phyloP scores from a whole-genome alignment of 495 filamentous ascomycete genomes.

The Podospora didyma region DNA sequence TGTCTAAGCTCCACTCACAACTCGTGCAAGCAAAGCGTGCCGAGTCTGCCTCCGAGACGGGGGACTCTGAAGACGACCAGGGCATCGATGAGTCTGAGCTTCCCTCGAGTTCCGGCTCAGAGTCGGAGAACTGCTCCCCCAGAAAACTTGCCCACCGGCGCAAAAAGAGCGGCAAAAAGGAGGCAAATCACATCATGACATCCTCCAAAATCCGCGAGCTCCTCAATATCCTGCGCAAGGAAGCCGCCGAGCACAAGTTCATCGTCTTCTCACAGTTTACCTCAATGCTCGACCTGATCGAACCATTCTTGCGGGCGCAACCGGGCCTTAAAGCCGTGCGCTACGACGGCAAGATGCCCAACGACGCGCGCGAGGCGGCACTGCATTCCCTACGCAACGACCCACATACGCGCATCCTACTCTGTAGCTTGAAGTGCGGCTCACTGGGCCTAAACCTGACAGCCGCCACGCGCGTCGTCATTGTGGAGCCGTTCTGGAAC shows the following conservation, averaged over 20 bases:
- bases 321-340: slow-evolving; percentile 68
- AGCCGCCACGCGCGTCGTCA: slow-evolving; percentile 87
- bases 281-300: slow-evolving; percentile 91
- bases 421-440: slow-evolving; percentile 91
- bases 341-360: slow-evolving; percentile 94
- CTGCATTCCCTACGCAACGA: slow-evolving; percentile 67
- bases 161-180: slow-evolving; percentile 21
- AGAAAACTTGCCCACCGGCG: background rate
- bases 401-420: slow-evolving; percentile 66
- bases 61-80: slow-evolving; percentile 18
- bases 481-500: slow-evolving; percentile 98
- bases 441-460: slow-evolving; percentile 91
- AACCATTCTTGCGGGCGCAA: slow-evolving; percentile 76
- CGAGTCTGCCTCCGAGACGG: slow-evolving; percentile 17
- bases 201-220: slow-evolving; percentile 91
- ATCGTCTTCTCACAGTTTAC: slow-evolving; percentile 98
- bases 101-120: slow-evolving; percentile 44
- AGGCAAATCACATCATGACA: slow-evolving; percentile 46
- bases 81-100: slow-evolving; percentile 32
- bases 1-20: slow-evolving; percentile 36
- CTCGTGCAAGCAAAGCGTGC: slow-evolving; percentile 14
- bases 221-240: slow-evolving; percentile 73
- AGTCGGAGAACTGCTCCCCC: slow-evolving; percentile 20
- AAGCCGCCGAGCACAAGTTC: slow-evolving; percentile 77
- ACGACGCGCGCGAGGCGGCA: slow-evolving; percentile 85